phyloP scores from a whole-genome alignment of 2,329 filamentous ascomycete genomes.

The Diaporthe ampelina region DNA sequence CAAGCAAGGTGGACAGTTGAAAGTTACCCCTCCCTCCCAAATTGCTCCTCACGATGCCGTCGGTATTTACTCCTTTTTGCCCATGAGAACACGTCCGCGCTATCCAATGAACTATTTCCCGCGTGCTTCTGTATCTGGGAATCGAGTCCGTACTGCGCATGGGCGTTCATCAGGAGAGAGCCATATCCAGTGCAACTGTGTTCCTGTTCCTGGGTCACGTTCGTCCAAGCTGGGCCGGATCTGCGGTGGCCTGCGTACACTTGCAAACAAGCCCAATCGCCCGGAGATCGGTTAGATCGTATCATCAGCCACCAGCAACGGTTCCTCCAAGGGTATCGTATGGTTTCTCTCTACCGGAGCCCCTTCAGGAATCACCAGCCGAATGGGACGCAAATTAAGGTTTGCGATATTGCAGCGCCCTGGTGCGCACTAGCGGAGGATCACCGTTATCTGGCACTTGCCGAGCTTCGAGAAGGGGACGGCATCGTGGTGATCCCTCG shows the following conservation, averaged over 20 bases:
- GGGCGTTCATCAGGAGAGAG: background rate
- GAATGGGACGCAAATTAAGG: constrained; percentile 7
- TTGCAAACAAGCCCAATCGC: too few species aligned
- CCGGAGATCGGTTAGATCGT: background rate
- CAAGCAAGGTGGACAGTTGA: background rate
- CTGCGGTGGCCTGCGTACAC: background rate
- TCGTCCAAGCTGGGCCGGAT: background rate
- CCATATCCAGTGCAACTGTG: background rate
- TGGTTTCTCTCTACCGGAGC: background rate
- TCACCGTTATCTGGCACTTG: constrained; percentile 24
- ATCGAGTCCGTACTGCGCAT: background rate
- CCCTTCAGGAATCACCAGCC: constrained; percentile 13
- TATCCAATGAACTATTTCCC: background rate
- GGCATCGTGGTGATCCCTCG: background rate
- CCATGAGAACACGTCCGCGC: background rate
- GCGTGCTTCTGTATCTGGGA: background rate
- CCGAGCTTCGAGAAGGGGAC: constrained; percentile 25
- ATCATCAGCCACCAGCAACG: background rate
- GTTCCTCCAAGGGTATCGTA: background rate
- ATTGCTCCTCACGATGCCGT: background rate
- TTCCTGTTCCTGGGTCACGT: too few species aligned
- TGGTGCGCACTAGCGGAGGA: constrained; percentile 18
- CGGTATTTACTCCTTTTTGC: constrained; percentile 9
- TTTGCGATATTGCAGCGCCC: constrained; percentile 27
- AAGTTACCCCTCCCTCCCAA: background rate